Base-by-base conservation (phyloP, 768 basidiomycete genomes). In the Macrocybe gigantea region DNA sequence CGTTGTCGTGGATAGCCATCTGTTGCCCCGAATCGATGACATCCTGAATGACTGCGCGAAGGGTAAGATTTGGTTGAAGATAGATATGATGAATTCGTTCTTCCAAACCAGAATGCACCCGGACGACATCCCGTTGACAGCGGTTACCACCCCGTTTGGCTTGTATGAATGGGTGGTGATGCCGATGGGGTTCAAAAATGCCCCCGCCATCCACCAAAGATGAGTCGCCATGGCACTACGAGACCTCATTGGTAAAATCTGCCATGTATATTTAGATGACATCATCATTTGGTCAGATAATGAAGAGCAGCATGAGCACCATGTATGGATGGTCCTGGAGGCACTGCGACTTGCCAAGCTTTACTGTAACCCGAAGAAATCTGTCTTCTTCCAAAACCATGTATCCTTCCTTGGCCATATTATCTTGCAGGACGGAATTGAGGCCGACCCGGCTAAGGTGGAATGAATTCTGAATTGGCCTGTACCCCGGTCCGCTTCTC, bases 241-340 rank as follows among this genome's bases (percentile, higher is more conserved):
- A 0, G 36, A 22, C 22, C 22, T 22, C 22, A 54, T 45, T 39
- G 22, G 22, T 22, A 22, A 31, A 30, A 64, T 73, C 38, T 67
- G 70, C 39, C 66, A 74, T 44, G 60, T 71, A 2, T 74, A 74
- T 50, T 54, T 75, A 0, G 69, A 76, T 48, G 66, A 74, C 41
- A 69, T 75, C 32, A 55, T 75, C 7, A 70, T 74, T n/a, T 75
- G 67, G 64, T 77, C 71, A 0, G 3, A 70, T 0, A 50, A 55
- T 0, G 13, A 67, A 0, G 66, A 65, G 1, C 64, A 71, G 39
- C 72, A 74, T 15, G 38, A 47, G 1, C 0, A 34, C 1, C 56
- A 66, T 36, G 54, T 66, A 1, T 34, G 46, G 0, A 15, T 29
- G 0, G 60, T 70, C 13, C 55, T 73, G 0, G 56, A 62, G 0